A percentile compares a stretch with the other conserved stretches of the same genome.
phyloP scores from a whole-genome alignment of 257 asterid species.

The Solanum bulbocastanum region DNA sequence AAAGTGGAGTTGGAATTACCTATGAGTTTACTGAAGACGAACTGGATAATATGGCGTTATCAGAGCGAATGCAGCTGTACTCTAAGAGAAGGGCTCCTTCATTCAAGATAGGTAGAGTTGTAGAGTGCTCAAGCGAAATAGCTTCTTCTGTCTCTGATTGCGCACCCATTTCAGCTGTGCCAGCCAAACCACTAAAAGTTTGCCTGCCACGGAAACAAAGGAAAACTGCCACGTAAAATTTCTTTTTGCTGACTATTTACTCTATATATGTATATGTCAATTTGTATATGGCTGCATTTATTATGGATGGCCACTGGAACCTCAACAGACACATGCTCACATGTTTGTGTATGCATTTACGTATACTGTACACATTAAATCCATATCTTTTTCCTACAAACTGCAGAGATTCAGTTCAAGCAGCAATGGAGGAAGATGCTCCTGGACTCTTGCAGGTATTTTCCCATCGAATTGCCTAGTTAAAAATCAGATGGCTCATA shows the following conservation, averaged over 20 bases:
- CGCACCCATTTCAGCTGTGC: slow-evolving; percentile 24
- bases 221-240: slow-evolving; percentile 68
- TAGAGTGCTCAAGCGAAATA: slow-evolving; percentile 16
- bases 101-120: slow-evolving; percentile 9
- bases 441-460: slow-evolving; percentile 90
- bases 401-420: slow-evolving; percentile 75
- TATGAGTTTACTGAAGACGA: slow-evolving; percentile 34
- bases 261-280: background rate
- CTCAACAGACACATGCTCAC: background rate
- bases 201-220: slow-evolving; percentile 55
- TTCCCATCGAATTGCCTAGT: slow-evolving; percentile 5
- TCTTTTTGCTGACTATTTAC: background rate
- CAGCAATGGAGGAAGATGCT: slow-evolving; percentile 97
- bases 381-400: slow-evolving; percentile 6
- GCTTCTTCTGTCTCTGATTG: slow-evolving; percentile 16
- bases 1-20: slow-evolving; percentile 31
- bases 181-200: slow-evolving; percentile 27
- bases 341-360: background rate
- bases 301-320: background rate
- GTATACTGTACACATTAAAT: background rate
- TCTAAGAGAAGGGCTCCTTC: slow-evolving; percentile 26
- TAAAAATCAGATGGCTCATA: slow-evolving; percentile 6
- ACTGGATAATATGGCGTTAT: slow-evolving; percentile 64
- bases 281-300: background rate
- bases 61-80: slow-evolving; percentile 50